Evolutionary conservation across 2,329 filamentous ascomycete genomes (phyloP).

Genomic region (Colletotrichum eleusines): DNA sequence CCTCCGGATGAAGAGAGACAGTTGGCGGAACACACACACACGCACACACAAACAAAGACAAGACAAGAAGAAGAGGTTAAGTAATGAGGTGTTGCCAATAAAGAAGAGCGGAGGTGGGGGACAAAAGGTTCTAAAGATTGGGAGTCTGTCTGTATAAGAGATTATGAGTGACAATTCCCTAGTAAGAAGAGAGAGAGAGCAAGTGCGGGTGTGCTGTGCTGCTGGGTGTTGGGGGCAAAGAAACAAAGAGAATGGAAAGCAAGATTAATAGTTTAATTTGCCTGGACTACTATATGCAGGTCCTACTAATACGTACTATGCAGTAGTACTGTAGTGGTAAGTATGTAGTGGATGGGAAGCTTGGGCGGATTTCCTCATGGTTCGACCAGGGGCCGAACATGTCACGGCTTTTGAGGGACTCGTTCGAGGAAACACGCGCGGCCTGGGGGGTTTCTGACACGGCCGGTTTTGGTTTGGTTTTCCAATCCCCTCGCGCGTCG

Average conservation of each 20-base stretch:
- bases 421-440: slow-evolving; percentile 36
- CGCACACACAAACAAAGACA: not conserved
- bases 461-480: slow-evolving; percentile 22
- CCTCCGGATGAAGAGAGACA: slow-evolving; percentile 34
- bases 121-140: too few relatives aligned
- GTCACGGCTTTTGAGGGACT: slow-evolving; percentile 37
- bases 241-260: not conserved
- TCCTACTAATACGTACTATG: too few relatives aligned
- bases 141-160: too few relatives aligned
- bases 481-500: slow-evolving; percentile 1
- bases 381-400: slow-evolving; percentile 38
- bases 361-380: slow-evolving; percentile 36
- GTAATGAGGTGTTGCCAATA: not conserved
- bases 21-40: slow-evolving; percentile 7
- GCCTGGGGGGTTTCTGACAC: slow-evolving; percentile 34
- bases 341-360: slow-evolving; percentile 1
- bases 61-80: not conserved
- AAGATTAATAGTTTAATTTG: not conserved
- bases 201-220: too few relatives aligned
- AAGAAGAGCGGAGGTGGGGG: not conserved
- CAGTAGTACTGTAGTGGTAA: too few relatives aligned
- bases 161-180: too few relatives aligned
- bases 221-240: too few relatives aligned
- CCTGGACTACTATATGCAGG: too few relatives aligned
- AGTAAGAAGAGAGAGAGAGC: too few relatives aligned